These are phyloP conservation scores for Cercospora beticola DNA, from an alignment of 2,329 filamentous ascomycete species.

Conservation along the genomic window DNA sequence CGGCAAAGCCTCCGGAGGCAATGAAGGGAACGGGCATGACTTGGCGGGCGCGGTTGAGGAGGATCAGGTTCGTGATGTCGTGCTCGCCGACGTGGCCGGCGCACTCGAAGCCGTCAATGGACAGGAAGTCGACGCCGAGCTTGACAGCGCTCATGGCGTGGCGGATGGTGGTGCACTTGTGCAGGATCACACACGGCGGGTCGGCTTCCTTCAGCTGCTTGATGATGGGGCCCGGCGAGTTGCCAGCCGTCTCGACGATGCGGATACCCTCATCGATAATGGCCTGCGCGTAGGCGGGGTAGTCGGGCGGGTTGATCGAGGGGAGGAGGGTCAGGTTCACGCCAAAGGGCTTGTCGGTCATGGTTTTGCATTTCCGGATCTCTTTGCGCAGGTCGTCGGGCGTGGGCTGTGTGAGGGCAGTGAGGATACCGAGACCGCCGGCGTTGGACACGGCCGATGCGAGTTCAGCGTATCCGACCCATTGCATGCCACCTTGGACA, in stretches of 20 bases:
- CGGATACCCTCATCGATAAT: constrained; percentile 90
- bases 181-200: constrained; percentile 67
- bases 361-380: constrained; percentile 78
- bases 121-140: constrained; percentile 93
- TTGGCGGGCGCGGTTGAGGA: constrained; percentile 82
- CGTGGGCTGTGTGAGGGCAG: constrained; percentile 86
- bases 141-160: constrained; percentile 90
- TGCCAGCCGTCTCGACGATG: constrained; percentile 91
- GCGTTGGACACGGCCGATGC: constrained; percentile 75
- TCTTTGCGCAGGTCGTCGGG: constrained; percentile 91
- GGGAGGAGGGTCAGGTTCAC: constrained; percentile 96
- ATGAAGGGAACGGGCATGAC: constrained; percentile 85
- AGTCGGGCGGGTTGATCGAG: constrained; percentile 85
- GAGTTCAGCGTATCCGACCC: constrained; percentile 77
- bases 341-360: constrained; percentile 79
- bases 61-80: constrained; percentile 86
- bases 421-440: constrained; percentile 80
- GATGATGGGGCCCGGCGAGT: constrained; percentile 88
- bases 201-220: constrained; percentile 77
- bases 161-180: constrained; percentile 97
- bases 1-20: constrained; percentile 91
- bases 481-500: constrained; percentile 85
- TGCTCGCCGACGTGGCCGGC: constrained; percentile 85
- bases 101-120: constrained; percentile 97
- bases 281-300: constrained; percentile 84